Evolutionary conservation across 2,329 filamentous ascomycete species (phyloP).

Genomic region (Blastomyces emzantsi): DNA sequence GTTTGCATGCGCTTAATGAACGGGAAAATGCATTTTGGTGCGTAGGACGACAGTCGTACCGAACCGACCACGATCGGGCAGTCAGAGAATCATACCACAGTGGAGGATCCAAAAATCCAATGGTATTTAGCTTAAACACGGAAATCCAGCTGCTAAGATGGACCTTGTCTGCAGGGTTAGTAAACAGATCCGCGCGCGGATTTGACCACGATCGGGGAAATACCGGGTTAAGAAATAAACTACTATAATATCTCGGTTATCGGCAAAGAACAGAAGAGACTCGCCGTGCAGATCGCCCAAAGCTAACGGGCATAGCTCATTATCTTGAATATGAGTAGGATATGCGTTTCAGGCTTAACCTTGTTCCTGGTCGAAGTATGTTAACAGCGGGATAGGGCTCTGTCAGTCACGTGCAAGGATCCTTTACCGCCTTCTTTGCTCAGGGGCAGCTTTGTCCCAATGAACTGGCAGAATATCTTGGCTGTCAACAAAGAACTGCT

Average conservation of each 20-base stretch:
- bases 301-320: too few species aligned
- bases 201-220: neutral
- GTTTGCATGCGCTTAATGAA: neutral
- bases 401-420: neutral
- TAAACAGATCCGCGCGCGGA: neutral
- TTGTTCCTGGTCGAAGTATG: neutral
- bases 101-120: neutral
- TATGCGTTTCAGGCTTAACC: too few species aligned
- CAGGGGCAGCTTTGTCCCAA: neutral
- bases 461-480: neutral
- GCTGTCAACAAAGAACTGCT: neutral
- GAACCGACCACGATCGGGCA: neutral
- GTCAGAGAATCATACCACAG: neutral
- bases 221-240: neutral
- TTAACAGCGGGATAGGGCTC: neutral
- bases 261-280: neutral
- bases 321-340: too few species aligned
- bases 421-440: constrained; percentile 1
- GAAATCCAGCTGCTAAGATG: neutral
- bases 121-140: neutral
- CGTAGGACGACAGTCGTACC: neutral
- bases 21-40: neutral
- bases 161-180: too few species aligned
- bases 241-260: neutral
- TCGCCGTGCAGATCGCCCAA: neutral